Percentiles rank a stretch among this genome's conserved stretches.
These are phyloP conservation scores for Diutina pseudorugosa DNA, from an alignment of 1,139 yeast genomes.

Conservation along the genomic window DNA sequence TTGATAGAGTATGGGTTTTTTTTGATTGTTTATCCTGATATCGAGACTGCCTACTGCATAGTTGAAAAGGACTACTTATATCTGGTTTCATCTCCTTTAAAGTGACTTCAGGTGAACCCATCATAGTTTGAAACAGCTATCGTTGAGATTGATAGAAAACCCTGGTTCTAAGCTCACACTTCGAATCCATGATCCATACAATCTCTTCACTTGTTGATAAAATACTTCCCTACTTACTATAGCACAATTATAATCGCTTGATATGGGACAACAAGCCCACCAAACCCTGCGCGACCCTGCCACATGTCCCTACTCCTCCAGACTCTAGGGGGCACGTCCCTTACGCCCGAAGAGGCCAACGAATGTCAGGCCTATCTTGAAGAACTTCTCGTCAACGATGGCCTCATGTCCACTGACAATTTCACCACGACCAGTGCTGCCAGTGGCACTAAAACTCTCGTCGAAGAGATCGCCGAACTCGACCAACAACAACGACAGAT, in stretches of 20 bases:
- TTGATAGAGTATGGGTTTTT: too few relatives aligned
- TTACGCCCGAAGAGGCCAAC: background rate
- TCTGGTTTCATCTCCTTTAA: too few relatives aligned
- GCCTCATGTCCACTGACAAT: conserved; percentile 28
- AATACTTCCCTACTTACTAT: background rate
- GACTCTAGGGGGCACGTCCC: background rate
- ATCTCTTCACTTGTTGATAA: too few relatives aligned
- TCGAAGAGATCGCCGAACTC: conserved; percentile 36
- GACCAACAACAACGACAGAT: conserved; percentile 22
- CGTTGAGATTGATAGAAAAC: too few relatives aligned
- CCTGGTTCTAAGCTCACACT: too few relatives aligned
- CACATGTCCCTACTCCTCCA: conserved; percentile 1
- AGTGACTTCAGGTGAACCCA: too few relatives aligned
- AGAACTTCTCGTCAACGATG: conserved; percentile 26
- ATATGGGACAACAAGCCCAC: background rate
- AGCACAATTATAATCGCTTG: too few relatives aligned
- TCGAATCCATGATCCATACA: too few relatives aligned
- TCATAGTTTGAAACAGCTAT: too few relatives aligned
- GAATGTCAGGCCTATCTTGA: conserved; percentile 10
- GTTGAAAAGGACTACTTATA: too few relatives aligned
- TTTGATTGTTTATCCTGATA: too few relatives aligned
- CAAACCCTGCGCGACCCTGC: background rate
- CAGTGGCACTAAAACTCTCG: conserved; percentile 15
- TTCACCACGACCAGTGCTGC: conserved; percentile 18
- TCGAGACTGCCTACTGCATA: too few relatives aligned